A percentile compares a stretch with the other conserved stretches of the same genome.
These are phyloP conservation scores for Aspergillus novofumigatus DNA, from an alignment of 2,329 filamentous ascomycete genomes.

Conservation along the genomic window DNA sequence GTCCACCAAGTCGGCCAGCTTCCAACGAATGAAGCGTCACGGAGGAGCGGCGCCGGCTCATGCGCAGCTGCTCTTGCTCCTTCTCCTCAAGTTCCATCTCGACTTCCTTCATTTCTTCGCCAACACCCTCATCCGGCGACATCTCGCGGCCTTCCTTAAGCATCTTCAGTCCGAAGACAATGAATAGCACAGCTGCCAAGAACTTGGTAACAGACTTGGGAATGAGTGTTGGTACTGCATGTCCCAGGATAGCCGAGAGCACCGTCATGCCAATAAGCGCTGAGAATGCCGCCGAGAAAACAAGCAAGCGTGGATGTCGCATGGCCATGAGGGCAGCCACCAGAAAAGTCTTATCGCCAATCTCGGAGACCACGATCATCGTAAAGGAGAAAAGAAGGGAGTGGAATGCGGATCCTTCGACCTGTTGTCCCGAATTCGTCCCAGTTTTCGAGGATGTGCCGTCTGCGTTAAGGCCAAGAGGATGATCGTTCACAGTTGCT, in stretches of 20 bases:
- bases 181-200: slow-evolving; percentile 77
- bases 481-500: slow-evolving; percentile 38
- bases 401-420: slow-evolving; percentile 71
- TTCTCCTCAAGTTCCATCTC: slow-evolving; percentile 92
- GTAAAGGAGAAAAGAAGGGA: slow-evolving; percentile 89
- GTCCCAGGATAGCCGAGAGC: slow-evolving; percentile 85
- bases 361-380: slow-evolving; percentile 96
- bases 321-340: slow-evolving; percentile 98
- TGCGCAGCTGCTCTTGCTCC: slow-evolving; percentile 68
- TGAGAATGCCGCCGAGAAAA: slow-evolving; percentile 91
- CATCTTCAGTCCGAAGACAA: slow-evolving; percentile 82
- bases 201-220: slow-evolving; percentile 89
- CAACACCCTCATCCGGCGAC: slow-evolving; percentile 82
- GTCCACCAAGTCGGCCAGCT: slow-evolving; percentile 62
- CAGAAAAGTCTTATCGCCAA: slow-evolving; percentile 98
- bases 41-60: slow-evolving; percentile 61
- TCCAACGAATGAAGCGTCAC: slow-evolving; percentile 75
- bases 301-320: slow-evolving; percentile 89
- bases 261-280: slow-evolving; percentile 93
- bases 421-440: slow-evolving; percentile 30
- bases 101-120: slow-evolving; percentile 97
- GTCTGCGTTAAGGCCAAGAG: slow-evolving; percentile 26
- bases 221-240: slow-evolving; percentile 84
- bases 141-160: slow-evolving; percentile 83
- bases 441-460: slow-evolving; percentile 28